These are phyloP conservation scores for Verticillium klebahnii DNA, from an alignment of 2,329 filamentous ascomycete species.

Conservation along the genomic window DNA sequence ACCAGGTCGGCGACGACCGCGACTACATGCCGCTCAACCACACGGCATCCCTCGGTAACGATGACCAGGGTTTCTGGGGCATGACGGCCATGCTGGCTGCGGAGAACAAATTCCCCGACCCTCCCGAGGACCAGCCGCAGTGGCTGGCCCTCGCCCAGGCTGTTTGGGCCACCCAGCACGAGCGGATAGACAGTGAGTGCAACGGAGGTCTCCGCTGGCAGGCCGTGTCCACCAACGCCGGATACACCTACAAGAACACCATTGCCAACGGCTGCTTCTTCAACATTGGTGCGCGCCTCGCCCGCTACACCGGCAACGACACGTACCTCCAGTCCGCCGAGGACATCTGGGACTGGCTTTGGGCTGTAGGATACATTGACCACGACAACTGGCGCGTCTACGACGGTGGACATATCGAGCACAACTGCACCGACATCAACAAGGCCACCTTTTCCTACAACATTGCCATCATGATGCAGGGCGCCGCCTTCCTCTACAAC, in stretches of 20 bases:
- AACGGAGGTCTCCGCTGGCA: conserved; percentile 73
- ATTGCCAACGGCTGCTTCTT: conserved; percentile 62
- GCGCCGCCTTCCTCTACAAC: conserved; percentile 67
- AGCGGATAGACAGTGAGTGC: conserved; percentile 63
- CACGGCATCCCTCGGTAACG: conserved; percentile 55
- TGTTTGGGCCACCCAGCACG: conserved; percentile 61
- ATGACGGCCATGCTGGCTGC: conserved; percentile 64
- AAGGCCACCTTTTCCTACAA: conserved; percentile 65
- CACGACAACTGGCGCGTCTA: conserved; percentile 56
- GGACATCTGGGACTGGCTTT: conserved; percentile 57
- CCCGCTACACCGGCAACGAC: conserved; percentile 62
- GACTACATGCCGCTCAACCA: conserved; percentile 59
- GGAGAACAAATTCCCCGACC: conserved; percentile 59
- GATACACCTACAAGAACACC: conserved; percentile 72
- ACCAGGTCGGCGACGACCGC: conserved; percentile 51
- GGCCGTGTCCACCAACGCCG: conserved; percentile 67
- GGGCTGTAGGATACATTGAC: conserved; percentile 51
- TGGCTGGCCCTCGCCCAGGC: conserved; percentile 65
- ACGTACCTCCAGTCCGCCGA: conserved; percentile 61
- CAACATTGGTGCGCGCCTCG: conserved; percentile 64
- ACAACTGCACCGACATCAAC: conserved; percentile 58
- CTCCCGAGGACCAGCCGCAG: conserved; percentile 45
- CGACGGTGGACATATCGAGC: conserved; percentile 54
- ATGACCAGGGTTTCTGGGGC: conserved; percentile 69
- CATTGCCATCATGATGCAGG: conserved; percentile 56